Evolutionary conservation across 768 basidiomycete genomes (phyloP).

Genomic region (Agaricus blazei): DNA sequence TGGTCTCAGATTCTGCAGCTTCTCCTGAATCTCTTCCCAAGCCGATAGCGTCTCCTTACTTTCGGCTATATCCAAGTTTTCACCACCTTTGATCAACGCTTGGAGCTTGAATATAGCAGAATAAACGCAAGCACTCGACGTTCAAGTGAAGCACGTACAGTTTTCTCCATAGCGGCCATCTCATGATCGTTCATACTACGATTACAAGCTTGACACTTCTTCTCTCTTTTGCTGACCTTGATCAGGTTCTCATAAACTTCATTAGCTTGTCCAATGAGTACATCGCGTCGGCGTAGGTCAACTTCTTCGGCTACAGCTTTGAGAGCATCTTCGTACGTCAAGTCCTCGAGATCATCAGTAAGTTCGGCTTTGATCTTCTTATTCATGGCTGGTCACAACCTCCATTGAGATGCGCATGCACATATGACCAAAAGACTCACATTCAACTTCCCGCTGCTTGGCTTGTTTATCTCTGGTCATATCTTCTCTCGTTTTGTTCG

Average conservation of each 20-base stretch:
- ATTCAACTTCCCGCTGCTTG: conserved; percentile 7
- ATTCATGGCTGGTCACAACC: conserved; percentile 1
- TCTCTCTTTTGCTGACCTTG: conserved; percentile 52
- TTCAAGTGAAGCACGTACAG: conserved; percentile 32
- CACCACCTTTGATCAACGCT: neutral
- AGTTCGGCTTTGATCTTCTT: conserved; percentile 23
- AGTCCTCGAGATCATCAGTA: conserved; percentile 27
- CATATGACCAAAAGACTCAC: neutral
- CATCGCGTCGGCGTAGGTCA: neutral
- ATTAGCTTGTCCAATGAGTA: conserved; percentile 4
- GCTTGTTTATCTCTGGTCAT: conserved; percentile 1
- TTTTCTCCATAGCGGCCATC: conserved; percentile 59
- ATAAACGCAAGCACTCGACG: neutral
- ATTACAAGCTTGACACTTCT: conserved; percentile 73
- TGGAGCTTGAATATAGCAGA: neutral
- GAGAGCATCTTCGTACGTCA: conserved; percentile 42
- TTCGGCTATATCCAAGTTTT: conserved; percentile 3
- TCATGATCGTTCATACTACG: conserved; percentile 54
- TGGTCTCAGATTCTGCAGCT: conserved; percentile 56
- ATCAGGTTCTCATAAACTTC: conserved; percentile 52
- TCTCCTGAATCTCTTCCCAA: conserved; percentile 58
- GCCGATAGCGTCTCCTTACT: conserved; percentile 41
- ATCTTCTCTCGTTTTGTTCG: conserved; percentile 34
- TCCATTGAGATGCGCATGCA: neutral
- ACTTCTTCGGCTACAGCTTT: conserved; percentile 28